These are phyloP conservation scores for Hirschioporus abietinus DNA, from an alignment of 768 basidiomycete genomes.

Conservation along the genomic window DNA sequence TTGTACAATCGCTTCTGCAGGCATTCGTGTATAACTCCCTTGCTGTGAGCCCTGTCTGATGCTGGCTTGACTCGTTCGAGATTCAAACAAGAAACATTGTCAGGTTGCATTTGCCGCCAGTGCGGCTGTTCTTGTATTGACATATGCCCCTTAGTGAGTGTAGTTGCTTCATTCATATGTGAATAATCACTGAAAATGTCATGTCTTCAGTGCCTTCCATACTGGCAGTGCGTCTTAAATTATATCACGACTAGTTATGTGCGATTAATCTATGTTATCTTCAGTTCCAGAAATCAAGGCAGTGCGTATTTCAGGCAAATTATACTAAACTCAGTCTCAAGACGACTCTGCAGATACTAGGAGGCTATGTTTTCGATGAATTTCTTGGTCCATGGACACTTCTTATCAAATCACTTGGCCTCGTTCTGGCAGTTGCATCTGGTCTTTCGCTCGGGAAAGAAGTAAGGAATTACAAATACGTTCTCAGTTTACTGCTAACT, in stretches of 20 bases:
- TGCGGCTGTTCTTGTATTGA: constrained; percentile 57
- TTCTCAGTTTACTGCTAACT: background rate
- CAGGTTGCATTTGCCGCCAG: constrained; percentile 59
- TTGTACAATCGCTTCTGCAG: constrained; percentile 59
- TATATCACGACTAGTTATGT: constrained; percentile 1
- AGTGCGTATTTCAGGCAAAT: constrained; percentile 30
- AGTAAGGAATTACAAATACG: constrained; percentile 33
- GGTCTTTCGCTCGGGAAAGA: constrained; percentile 85
- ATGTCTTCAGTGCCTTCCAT: constrained; percentile 55
- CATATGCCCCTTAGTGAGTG: constrained; percentile 67
- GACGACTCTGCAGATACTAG: constrained; percentile 49
- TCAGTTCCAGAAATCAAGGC: constrained; percentile 78
- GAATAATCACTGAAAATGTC: constrained; percentile 3
- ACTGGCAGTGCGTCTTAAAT: constrained; percentile 57
- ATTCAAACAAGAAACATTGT: background rate
- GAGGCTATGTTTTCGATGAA: constrained; percentile 81
- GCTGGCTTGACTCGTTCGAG: constrained; percentile 2
- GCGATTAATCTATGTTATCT: constrained; percentile 2
- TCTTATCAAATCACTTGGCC: constrained; percentile 76
- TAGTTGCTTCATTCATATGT: background rate
- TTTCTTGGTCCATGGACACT: constrained; percentile 86
- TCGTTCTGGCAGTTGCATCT: constrained; percentile 80
- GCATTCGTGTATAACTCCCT: constrained; percentile 58
- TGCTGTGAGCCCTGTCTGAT: constrained; percentile 40
- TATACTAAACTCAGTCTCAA: background rate